Evolutionary conservation across 345 rosid species (phyloP), one percentile per base, ranked within the genome.

Genomic region (Raphanus sativus): DNA sequence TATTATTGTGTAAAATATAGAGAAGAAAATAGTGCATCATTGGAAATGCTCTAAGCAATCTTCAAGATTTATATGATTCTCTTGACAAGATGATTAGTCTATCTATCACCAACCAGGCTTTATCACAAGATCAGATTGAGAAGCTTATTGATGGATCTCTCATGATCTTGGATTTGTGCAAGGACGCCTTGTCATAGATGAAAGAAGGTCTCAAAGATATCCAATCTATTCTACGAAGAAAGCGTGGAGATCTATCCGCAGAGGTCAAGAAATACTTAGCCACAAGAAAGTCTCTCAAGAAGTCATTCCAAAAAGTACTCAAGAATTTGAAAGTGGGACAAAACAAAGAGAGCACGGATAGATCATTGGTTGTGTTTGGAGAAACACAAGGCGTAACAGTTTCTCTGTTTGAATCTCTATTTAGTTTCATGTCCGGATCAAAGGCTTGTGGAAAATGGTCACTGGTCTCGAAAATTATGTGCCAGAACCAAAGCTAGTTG

Each of bases 211-310:
- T 75, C 11, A 75, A 45, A 21, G 82, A 63, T 67, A 71, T 84
- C 68, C 86, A 83, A 69, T 83, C 85, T 0, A 38, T 76, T 64
- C 9, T 83, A 56, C 66, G 82, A 21, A 71, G 83, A 76, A 85
- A 81, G 64, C 38, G 68, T 16, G 83, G 70, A 12, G 78, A 70
- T 38, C 30, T 69, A 33, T 10, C 78, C 0, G 9, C 17, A 13
- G 86, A 79, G 62, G 80, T 83, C 24, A 80, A 70, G 69, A 83
- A 82, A 48, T 87, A 81, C 81, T 25, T 86, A 11, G 58, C 84
- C 74, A 74, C 83, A 2, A 85, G 90, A 83, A 86, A 79, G 69
- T 34, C 63, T 3, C 70, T 78, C 38, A 86, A 83, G 71, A 87
- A 77, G 71, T 77, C 86, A 65, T 69, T 85, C 67, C 77, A 73